phyloP scores from a whole-genome alignment of 805 yeast species.

The Crinitomyces ghanaensis region DNA sequence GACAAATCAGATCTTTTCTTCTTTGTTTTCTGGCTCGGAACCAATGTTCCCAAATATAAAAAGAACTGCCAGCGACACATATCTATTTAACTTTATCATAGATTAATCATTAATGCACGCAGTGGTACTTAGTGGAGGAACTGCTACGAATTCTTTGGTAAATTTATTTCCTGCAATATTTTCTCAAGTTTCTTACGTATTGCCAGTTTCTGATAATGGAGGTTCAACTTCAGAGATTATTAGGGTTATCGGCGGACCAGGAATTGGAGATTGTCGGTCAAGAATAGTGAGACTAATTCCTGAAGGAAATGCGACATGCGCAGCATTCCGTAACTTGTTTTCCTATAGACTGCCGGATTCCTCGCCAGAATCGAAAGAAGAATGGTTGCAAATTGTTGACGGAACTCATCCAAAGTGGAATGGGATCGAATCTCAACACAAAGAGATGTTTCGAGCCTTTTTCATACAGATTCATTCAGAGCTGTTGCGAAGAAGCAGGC shows the following conservation, averaged over 20 bases:
- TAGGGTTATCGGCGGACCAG: slow-evolving; percentile 85
- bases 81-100: too few species aligned
- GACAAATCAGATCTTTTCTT: too few species aligned
- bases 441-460: slow-evolving; percentile 67
- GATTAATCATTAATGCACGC: too few species aligned
- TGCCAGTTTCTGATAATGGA: slow-evolving; percentile 88
- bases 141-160: slow-evolving; percentile 71
- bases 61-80: too few species aligned
- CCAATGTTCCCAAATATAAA: too few species aligned
- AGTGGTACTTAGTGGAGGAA: slow-evolving; percentile 27
- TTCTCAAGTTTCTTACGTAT: slow-evolving; percentile 42
- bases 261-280: slow-evolving; percentile 85
- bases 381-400: slow-evolving; percentile 72
- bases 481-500: slow-evolving; percentile 53
- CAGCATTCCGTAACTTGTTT: slow-evolving; percentile 25
- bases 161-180: slow-evolving; percentile 40
- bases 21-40: too few species aligned
- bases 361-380: slow-evolving; percentile 41
- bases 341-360: slow-evolving; percentile 42
- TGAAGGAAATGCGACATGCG: slow-evolving; percentile 25
- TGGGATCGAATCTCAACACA: slow-evolving; percentile 41
- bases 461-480: slow-evolving; percentile 72
- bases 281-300: slow-evolving; percentile 67
- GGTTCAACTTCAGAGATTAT: slow-evolving; percentile 88
- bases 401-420: slow-evolving; percentile 67